These are phyloP conservation scores for Pseudogymnoascus sp. DNA, from an alignment of 2,329 filamentous ascomycete species.

Conservation along the genomic window DNA sequence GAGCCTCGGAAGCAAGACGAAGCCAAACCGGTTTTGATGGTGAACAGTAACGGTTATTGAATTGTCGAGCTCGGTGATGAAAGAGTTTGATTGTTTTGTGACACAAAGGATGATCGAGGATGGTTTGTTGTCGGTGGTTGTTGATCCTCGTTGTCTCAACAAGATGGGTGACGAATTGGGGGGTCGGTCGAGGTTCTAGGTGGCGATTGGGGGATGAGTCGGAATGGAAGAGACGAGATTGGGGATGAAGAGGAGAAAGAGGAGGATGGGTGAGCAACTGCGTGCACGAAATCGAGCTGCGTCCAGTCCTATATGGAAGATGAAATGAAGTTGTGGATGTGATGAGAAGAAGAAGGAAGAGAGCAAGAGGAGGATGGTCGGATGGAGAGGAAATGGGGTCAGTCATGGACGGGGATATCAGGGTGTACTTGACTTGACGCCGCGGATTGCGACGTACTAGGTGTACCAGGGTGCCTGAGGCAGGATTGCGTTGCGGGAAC, in stretches of 20 bases:
- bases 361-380: constrained; percentile 6
- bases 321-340: constrained; percentile 7
- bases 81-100: neutral
- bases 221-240: neutral
- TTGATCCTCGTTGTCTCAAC: constrained; percentile 2
- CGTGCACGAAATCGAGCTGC: constrained; percentile 9
- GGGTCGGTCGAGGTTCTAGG: constrained; percentile 1
- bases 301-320: constrained; percentile 9
- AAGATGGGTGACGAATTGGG: neutral
- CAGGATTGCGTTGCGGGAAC: neutral
- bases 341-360: neutral
- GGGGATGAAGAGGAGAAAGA: constrained; percentile 4
- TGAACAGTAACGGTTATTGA: neutral
- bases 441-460: neutral
- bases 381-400: constrained; percentile 7
- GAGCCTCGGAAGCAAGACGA: neutral
- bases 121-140: neutral
- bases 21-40: neutral
- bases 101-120: neutral
- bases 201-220: constrained; percentile 6
- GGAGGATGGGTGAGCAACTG: constrained; percentile 7
- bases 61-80: neutral
- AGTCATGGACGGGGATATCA: constrained; percentile 7
- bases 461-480: neutral
- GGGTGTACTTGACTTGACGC: constrained; percentile 8